Conservation (phyloP, 2,329 filamentous ascomycete species). For the Arthroderma sp. region DNA sequence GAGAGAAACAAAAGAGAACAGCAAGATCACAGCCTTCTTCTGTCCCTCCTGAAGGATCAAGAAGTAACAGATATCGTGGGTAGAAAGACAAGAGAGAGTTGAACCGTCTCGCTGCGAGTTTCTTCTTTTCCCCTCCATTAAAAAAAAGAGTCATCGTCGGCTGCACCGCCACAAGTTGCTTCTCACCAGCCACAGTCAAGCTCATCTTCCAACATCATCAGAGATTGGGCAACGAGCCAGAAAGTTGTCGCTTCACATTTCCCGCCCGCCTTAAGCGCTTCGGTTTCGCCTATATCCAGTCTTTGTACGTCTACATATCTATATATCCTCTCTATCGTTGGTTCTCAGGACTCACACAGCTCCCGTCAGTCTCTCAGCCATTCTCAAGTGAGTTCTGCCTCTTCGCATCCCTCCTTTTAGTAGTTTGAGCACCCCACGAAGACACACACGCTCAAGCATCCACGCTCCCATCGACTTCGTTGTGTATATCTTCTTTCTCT, state of each 20-base stretch:
- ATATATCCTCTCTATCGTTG: no score
- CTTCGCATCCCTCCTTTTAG: background rate
- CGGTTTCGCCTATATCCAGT: no score
- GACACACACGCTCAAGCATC: background rate
- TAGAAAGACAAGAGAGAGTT: background rate
- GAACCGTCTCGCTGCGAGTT: background rate
- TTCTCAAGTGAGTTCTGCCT: background rate
- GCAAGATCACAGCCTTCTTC: background rate
- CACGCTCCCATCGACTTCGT: background rate
- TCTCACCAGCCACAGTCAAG: no score
- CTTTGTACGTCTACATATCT: no score
- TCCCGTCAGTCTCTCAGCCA: background rate
- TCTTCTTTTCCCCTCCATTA: no score
- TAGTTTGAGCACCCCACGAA: background rate
- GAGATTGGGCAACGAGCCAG: no score
- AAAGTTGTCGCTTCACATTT: no score
- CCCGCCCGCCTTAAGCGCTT: no score
- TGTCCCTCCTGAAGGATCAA: background rate
- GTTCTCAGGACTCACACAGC: background rate
- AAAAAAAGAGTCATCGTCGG: no score
- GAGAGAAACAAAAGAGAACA: background rate
- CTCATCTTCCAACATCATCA: no score
- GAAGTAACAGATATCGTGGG: background rate
- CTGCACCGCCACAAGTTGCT: no score
- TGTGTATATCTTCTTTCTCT: background rate